Percentiles rank a stretch among this genome's conserved stretches.
These are phyloP conservation scores for Phoenix roebelenii DNA, from an alignment of 176 grass and related monocot species.

Conservation along the genomic window DNA sequence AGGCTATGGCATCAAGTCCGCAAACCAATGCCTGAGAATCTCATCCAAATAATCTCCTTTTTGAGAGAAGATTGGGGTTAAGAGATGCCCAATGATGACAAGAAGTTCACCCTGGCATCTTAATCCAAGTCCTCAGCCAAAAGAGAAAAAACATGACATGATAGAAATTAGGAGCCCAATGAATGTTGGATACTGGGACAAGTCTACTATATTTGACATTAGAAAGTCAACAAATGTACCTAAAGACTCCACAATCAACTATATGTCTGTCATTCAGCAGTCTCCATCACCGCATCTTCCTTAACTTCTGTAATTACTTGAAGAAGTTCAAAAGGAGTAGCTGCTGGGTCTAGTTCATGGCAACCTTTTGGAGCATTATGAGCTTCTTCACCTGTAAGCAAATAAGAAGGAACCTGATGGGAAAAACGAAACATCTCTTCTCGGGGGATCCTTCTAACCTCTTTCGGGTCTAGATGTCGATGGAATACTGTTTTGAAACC, in stretches of 20 bases:
- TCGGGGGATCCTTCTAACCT: slow-evolving; percentile 40
- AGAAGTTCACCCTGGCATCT: slow-evolving; percentile 5
- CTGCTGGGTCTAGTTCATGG: slow-evolving; percentile 62
- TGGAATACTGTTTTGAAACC: slow-evolving; percentile 64
- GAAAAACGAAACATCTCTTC: slow-evolving; percentile 79
- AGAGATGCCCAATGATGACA: slow-evolving; percentile 16
- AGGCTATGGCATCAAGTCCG: background rate
- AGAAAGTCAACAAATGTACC: slow-evolving; percentile 8
- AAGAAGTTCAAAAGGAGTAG: slow-evolving; percentile 52
- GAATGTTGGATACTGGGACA: background rate
- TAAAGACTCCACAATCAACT: slow-evolving; percentile 2
- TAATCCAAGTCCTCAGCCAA: slow-evolving; percentile 16
- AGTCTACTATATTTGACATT: slow-evolving; percentile 5
- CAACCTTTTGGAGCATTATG: slow-evolving; percentile 56
- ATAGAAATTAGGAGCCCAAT: slow-evolving; percentile 12
- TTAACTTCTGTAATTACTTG: slow-evolving; percentile 49
- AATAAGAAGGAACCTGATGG: slow-evolving; percentile 52
- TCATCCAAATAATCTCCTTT: slow-evolving; percentile 20
- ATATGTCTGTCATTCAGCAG: slow-evolving; percentile 16
- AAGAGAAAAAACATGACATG: slow-evolving; percentile 17
- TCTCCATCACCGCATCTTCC: slow-evolving; percentile 21
- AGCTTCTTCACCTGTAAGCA: slow-evolving; percentile 59
- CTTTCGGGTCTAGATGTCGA: slow-evolving; percentile 22
- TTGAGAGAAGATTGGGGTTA: slow-evolving; percentile 28
- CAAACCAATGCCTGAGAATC: slow-evolving; percentile 4